These are phyloP conservation scores for Phytophthora hibernalis DNA, from an alignment of 352 stramenopile genomes.

Conservation along the genomic window DNA sequence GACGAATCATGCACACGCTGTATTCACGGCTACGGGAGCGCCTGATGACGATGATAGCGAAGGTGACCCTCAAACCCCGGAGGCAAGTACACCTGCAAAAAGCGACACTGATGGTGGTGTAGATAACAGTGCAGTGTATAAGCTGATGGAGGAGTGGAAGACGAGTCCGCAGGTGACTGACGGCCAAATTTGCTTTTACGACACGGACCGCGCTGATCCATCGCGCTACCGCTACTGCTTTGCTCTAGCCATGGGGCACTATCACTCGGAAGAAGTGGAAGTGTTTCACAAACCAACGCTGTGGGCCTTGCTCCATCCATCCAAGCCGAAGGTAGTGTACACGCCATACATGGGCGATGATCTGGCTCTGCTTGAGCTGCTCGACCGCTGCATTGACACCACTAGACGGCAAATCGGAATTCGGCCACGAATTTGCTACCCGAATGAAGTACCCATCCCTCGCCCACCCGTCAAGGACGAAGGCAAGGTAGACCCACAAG, in stretches of 20 bases:
- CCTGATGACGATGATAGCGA: slow-evolving; percentile 20
- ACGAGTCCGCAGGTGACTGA: slow-evolving; percentile 61
- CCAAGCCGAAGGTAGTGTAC: slow-evolving; percentile 57
- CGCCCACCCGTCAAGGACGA: slow-evolving; percentile 23
- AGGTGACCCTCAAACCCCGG: slow-evolving; percentile 11
- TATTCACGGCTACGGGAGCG: slow-evolving; percentile 17
- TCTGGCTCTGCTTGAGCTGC: slow-evolving; percentile 59
- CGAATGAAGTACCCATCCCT: slow-evolving; percentile 51
- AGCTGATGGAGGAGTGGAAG: slow-evolving; percentile 27
- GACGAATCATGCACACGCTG: slow-evolving; percentile 29
- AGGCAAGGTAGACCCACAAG: slow-evolving; percentile 22
- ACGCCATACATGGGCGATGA: slow-evolving; percentile 62
- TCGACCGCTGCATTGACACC: slow-evolving; percentile 66
- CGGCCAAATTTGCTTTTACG: slow-evolving; percentile 74
- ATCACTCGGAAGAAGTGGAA: slow-evolving; percentile 53
- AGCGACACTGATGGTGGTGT: not conserved
- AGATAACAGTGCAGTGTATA: slow-evolving; percentile 11
- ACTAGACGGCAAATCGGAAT: slow-evolving; percentile 55
- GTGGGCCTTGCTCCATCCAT: slow-evolving; percentile 30
- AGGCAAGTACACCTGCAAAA: slow-evolving; percentile 1
- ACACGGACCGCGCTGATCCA: slow-evolving; percentile 59
- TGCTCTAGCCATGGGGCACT: slow-evolving; percentile 61
- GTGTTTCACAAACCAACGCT: slow-evolving; percentile 55
- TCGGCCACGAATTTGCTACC: slow-evolving; percentile 50
- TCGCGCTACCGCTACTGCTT: slow-evolving; percentile 75